Conservation (phyloP, 164 flowering plant species). For the Tinospora cordifolia region DNA sequence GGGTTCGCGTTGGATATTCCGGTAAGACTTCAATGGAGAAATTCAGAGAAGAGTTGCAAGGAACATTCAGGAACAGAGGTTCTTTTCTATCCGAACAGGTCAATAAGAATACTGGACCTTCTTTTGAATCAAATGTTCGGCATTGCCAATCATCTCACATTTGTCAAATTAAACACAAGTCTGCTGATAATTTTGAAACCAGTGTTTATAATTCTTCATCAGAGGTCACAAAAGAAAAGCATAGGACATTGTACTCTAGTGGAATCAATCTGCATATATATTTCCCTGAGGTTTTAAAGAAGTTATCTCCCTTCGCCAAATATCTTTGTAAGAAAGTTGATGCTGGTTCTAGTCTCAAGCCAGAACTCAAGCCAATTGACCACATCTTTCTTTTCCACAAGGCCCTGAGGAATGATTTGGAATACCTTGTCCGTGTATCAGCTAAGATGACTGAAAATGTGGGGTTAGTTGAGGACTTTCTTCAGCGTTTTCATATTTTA, state of each 20-base stretch:
- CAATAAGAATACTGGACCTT: constrained; percentile 20
- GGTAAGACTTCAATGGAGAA: constrained; percentile 55
- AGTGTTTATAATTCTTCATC: constrained; percentile 19
- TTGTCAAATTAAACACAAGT: constrained; percentile 9
- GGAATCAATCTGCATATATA: constrained; percentile 43
- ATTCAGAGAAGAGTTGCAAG: constrained; percentile 43
- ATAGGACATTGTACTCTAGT: constrained; percentile 40
- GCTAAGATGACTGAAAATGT: constrained; percentile 43
- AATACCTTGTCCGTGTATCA: constrained; percentile 45
- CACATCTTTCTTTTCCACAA: constrained; percentile 62
- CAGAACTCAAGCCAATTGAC: constrained; percentile 56
- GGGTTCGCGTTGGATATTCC: constrained; percentile 55
- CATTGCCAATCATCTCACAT: constrained; percentile 19
- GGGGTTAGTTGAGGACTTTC: constrained; percentile 40
- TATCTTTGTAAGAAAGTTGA: constrained; percentile 15
- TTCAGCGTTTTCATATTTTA: constrained; percentile 43
- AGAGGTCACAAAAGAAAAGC: constrained; percentile 14
- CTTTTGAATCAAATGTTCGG: constrained; percentile 15
- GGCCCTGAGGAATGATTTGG: constrained; percentile 65
- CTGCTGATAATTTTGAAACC: constrained; percentile 19
- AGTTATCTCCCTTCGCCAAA: constrained; percentile 19
- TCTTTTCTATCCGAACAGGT: constrained; percentile 28
- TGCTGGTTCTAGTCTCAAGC: constrained; percentile 18
- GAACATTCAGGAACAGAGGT: constrained; percentile 42
- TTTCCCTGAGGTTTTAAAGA: constrained; percentile 35